Evolutionary conservation across 176 grass and related monocot genomes (phyloP).

Genomic region (Puccinellia tenuiflora): DNA sequence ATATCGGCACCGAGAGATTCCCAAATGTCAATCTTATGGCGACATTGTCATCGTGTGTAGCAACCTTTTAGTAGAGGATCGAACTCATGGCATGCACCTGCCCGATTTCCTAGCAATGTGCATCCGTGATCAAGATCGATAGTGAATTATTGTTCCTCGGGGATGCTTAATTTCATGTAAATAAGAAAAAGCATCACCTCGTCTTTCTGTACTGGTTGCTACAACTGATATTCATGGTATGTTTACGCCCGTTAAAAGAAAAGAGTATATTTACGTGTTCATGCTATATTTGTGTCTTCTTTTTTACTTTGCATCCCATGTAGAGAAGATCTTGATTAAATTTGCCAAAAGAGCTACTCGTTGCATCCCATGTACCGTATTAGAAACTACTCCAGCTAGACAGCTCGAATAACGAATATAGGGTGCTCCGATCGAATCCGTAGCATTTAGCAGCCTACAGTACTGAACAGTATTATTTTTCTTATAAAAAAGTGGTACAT

Average conservation of each 20-base stretch:
- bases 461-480: background rate
- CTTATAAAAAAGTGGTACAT: background rate
- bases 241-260: no score
- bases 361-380: no score
- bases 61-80: background rate
- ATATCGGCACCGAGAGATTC: slow-evolving; percentile 19
- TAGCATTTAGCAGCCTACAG: background rate
- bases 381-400: no score
- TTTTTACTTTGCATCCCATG: background rate
- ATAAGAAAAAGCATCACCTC: background rate
- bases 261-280: background rate
- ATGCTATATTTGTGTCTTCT: no score
- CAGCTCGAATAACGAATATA: background rate
- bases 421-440: slow-evolving; percentile 1
- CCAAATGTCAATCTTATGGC: slow-evolving; percentile 20
- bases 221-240: background rate
- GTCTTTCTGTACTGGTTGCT: background rate
- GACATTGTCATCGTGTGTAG: background rate
- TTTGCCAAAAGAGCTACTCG: background rate
- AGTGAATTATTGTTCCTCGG: background rate
- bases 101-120: background rate
- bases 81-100: background rate
- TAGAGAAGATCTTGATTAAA: background rate
- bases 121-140: no score
- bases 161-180: background rate